A percentile compares a stretch with the other conserved stretches of the same genome.
These are phyloP conservation scores for Lodderomyces theae DNA, from an alignment of 1,139 yeast species.

Conservation along the genomic window DNA sequence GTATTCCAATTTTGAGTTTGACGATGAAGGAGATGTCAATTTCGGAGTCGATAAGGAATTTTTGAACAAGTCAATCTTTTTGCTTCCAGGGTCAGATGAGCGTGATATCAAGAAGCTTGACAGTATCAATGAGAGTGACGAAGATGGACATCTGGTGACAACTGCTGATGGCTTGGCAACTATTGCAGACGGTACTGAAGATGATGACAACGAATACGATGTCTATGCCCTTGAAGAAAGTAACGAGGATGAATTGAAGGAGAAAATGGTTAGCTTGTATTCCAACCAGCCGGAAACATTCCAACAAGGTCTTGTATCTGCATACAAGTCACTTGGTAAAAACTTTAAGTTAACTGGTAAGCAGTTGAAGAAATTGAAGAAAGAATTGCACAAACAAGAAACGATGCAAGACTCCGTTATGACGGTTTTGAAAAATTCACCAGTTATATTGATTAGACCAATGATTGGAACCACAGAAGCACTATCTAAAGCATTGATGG, in stretches of 20 bases:
- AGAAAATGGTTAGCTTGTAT: slow-evolving; percentile 65
- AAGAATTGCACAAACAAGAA: slow-evolving; percentile 59
- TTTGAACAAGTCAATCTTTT: slow-evolving; percentile 16
- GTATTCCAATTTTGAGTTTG: slow-evolving; percentile 29
- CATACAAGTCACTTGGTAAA: slow-evolving; percentile 68
- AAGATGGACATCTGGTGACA: no score
- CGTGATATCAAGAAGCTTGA: slow-evolving; percentile 11
- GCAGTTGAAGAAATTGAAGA: slow-evolving; percentile 58
- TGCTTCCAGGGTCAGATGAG: slow-evolving; percentile 12
- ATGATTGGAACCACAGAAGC: slow-evolving; percentile 94
- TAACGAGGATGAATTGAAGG: slow-evolving; percentile 37
- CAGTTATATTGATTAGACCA: slow-evolving; percentile 78
- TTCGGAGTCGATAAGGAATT: slow-evolving; percentile 16
- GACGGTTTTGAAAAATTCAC: slow-evolving; percentile 74
- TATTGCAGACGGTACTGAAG: slow-evolving; percentile 23
- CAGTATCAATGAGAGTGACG: slow-evolving; percentile 21
- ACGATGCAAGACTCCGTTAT: slow-evolving; percentile 65
- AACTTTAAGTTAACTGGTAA: slow-evolving; percentile 66
- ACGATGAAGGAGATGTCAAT: slow-evolving; percentile 18
- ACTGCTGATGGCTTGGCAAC: no score
- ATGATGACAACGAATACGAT: slow-evolving; percentile 27
- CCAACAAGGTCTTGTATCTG: slow-evolving; percentile 68
- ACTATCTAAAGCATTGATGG: slow-evolving; percentile 75
- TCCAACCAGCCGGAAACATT: slow-evolving; percentile 79
- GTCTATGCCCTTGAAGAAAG: slow-evolving; percentile 16